Base-by-base conservation (phyloP, 768 basidiomycete species). In the Lentinula boryana region DNA sequence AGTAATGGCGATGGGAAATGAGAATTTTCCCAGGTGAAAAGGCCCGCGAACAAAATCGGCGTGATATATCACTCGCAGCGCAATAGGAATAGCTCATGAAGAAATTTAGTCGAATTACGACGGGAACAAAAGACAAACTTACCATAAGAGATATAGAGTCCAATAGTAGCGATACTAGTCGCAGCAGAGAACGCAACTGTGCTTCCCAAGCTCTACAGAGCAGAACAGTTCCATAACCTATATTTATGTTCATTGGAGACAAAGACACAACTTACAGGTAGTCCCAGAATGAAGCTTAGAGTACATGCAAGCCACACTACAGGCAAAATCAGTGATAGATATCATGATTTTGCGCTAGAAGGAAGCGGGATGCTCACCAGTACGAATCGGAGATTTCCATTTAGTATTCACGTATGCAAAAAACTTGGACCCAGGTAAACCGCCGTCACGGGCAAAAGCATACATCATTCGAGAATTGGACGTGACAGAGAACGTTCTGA, bases 391-490 rank as follows among this genome's bases (percentile, higher is more conserved):
- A 3, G 84, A 86, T 67, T 78, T 82, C 75, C 79, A 82, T 54
- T 76, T 76, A 10, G 70, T 58, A 70, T 82, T 82, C 38, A 90
- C 88, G 63, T 84, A 80, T 64, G 81, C 80, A 71, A 90, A 85
- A 71, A 85, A 89, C 38, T 68, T 78, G 63, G 84, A 84, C 12
- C 84, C 87, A 0, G 89, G 88, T 27, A 90, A 78, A 10, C 82
- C 88, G 0, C 88, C 85, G 68, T 93, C 90, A 40, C 90, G 81
- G 3, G 87, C 80, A 66, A 91, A 91, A 0, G 89, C 86, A 68
- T 85, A 93, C 86, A 88, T 89, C 89, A 91, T 91, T 0, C 90
- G 79, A 3, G 85, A 88, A 68, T 91, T 93, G 0, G 85, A 85
- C 0, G 89, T 90, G 54, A 93, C 73, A 0, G 88, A 89, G 73